Evolutionary conservation across 495 filamentous ascomycete species (phyloP).

Genomic region (Podospora didyma): DNA sequence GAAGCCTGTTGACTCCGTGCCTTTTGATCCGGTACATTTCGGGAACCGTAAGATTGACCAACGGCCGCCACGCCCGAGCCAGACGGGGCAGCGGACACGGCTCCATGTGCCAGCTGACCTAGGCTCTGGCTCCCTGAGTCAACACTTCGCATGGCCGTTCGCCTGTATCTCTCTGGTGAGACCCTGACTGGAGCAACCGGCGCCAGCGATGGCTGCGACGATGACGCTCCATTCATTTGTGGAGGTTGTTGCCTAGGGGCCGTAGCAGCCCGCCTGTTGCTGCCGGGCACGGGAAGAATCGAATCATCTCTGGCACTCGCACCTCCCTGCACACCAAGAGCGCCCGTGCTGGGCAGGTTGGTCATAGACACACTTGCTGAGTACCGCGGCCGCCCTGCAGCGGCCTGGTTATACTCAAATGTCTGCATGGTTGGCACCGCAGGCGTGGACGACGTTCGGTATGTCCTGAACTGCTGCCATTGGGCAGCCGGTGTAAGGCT

Average conservation of each 20-base stretch:
- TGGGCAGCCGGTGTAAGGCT: conserved; percentile 54
- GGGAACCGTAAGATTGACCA: conserved; percentile 36
- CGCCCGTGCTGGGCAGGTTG: conserved; percentile 29
- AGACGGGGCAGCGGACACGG: conserved; percentile 31
- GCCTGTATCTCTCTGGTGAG: conserved; percentile 53
- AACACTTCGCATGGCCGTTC: conserved; percentile 39
- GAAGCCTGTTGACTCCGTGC: conserved; percentile 25
- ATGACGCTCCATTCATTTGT: conserved; percentile 22
- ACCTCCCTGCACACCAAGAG: conserved; percentile 10
- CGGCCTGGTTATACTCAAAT: conserved; percentile 38
- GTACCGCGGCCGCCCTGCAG: conserved; percentile 51
- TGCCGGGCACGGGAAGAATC: conserved; percentile 17
- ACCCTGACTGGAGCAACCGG: conserved; percentile 35
- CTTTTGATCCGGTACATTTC: conserved; percentile 26
- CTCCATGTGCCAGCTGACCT: conserved; percentile 23
- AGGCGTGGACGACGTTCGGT: conserved; percentile 64
- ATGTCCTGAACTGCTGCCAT: conserved; percentile 65
- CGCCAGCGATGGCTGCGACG: conserved; percentile 33
- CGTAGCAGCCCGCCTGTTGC: conserved; percentile 19
- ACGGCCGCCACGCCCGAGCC: conserved; percentile 27
- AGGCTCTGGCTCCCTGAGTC: conserved; percentile 28
- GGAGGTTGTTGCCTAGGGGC: conserved; percentile 30
- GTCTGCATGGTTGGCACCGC: conserved; percentile 53
- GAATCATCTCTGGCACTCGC: conserved; percentile 32
- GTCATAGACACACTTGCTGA: conserved; percentile 56